Percentiles rank a stretch among this genome's conserved stretches.
Conservation (phyloP, 2,329 filamentous ascomycete species). For the Fusarium sp. region DNA sequence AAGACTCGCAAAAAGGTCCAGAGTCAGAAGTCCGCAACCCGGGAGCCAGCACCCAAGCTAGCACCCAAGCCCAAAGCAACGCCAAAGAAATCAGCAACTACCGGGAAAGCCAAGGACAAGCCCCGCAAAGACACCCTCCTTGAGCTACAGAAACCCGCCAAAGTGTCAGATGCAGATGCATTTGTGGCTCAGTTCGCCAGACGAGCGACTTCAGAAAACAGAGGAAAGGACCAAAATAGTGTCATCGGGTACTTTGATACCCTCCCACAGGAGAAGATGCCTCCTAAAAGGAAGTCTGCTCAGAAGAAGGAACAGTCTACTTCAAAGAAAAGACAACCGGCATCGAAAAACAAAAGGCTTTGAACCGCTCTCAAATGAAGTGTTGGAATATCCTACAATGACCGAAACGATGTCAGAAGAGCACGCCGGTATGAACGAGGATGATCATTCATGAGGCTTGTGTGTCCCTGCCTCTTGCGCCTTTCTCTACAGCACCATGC, state of each 20-base stretch:
- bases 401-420: not conserved
- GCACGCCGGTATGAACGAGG: not conserved
- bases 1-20: not conserved
- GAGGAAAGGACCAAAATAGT: not conserved
- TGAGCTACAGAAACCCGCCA: not conserved
- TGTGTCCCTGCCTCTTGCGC: not conserved
- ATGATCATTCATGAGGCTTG: not conserved
- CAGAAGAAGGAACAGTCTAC: not conserved
- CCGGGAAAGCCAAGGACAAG: not conserved
- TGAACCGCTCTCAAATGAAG: not conserved
- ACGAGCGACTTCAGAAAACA: slow-evolving; percentile 1
- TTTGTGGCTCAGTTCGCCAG: slow-evolving; percentile 8
- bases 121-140: not conserved
- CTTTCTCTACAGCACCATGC: not conserved
- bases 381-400: not conserved
- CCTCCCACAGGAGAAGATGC: not conserved
- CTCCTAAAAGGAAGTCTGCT: not conserved
- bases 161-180: not conserved
- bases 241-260: slow-evolving; percentile 4
- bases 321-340: not conserved
- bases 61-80: not conserved
- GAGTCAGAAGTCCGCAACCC: not conserved
- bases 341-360: not conserved
- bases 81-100: not conserved
- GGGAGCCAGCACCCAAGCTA: not conserved